phyloP scores from a whole-genome alignment of 116 monocot genomes.

The Cymodocea nodosa region DNA sequence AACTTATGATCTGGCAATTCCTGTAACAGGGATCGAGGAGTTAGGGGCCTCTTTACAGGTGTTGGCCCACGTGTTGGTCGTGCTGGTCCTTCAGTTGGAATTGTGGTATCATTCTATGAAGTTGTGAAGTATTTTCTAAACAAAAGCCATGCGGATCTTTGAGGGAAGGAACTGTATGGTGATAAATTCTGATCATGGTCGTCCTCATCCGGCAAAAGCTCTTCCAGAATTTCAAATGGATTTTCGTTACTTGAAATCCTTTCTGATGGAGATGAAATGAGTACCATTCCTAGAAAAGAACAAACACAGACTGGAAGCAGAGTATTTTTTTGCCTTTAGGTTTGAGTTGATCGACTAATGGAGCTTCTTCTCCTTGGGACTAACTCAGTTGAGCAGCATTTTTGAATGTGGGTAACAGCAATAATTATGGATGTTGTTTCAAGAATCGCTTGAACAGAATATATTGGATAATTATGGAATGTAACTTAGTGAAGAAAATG shows the following conservation, averaged over 20 bases:
- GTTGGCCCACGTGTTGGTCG: slow-evolving; percentile 77
- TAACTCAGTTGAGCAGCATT: neutral
- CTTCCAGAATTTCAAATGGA: neutral
- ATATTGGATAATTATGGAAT: neutral
- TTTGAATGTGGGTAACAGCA: neutral
- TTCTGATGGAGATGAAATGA: neutral
- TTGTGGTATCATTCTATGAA: slow-evolving; percentile 84
- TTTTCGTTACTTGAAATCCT: neutral
- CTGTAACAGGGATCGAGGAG: slow-evolving; percentile 46
- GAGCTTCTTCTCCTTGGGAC: neutral
- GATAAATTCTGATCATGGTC: neutral
- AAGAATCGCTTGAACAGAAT: neutral
- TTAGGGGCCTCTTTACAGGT: slow-evolving; percentile 72
- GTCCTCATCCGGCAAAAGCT: neutral
- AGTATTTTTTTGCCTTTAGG: neutral
- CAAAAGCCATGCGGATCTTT: slow-evolving; percentile 21
- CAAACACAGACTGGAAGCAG: neutral
- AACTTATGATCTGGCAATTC: neutral
- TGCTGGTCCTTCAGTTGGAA: slow-evolving; percentile 88
- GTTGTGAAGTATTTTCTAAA: slow-evolving; percentile 64
- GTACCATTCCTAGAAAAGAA: neutral
- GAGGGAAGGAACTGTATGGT: neutral
- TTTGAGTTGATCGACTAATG: neutral
- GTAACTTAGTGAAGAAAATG: no score
- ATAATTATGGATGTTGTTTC: neutral